Conservation (phyloP, 148 eudicot species). For the Rhododendron griersonianum region DNA sequence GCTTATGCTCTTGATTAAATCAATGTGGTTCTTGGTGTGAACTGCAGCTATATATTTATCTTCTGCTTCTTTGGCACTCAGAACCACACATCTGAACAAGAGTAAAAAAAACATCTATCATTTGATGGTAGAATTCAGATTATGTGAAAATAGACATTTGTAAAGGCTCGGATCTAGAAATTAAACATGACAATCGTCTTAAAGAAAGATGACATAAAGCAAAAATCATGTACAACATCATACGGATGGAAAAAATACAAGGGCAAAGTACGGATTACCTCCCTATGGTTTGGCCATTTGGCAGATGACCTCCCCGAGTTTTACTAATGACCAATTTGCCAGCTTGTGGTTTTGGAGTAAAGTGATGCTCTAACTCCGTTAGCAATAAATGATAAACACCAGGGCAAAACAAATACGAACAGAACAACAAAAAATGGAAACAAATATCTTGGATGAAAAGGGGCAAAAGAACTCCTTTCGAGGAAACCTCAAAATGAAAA, state of each 20-base stretch:
- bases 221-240: slow-evolving; percentile 27
- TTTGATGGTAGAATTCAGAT: not conserved
- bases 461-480: not conserved
- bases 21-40: slow-evolving; percentile 70
- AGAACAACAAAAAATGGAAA: too few species aligned
- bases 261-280: not conserved
- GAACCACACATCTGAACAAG: slow-evolving; percentile 62
- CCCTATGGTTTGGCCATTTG: too few species aligned
- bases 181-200: not conserved
- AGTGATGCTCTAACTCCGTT: too few species aligned
- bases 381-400: too few species aligned
- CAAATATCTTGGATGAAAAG: not conserved
- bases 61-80: slow-evolving; percentile 68
- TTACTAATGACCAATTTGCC: too few species aligned
- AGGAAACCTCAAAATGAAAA: not conserved
- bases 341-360: too few species aligned
- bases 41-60: slow-evolving; percentile 67
- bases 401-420: too few species aligned
- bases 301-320: too few species aligned
- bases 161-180: not conserved
- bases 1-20: slow-evolving; percentile 65
- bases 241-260: slow-evolving; percentile 42
- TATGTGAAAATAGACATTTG: not conserved
- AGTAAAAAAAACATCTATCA: not conserved
- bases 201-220: not conserved